phyloP scores from a whole-genome alignment of 2,329 filamentous ascomycete genomes.

The Colletotrichum lupini region DNA sequence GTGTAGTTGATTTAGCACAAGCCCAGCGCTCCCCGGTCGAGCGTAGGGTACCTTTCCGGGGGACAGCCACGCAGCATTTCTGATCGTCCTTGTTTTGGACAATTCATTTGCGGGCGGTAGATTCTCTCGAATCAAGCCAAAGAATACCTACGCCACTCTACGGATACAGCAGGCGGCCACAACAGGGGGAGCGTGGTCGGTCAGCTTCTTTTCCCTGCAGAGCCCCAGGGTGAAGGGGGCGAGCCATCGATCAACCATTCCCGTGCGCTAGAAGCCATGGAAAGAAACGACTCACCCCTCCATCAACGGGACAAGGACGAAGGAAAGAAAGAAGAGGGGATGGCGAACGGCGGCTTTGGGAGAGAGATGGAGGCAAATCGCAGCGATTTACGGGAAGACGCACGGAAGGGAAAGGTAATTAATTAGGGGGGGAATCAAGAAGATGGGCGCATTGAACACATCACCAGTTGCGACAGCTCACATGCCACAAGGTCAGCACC shows the following conservation, averaged over 20 bases:
- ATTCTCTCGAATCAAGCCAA: neutral
- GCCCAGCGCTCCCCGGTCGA: neutral
- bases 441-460: slow-evolving; percentile 5
- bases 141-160: neutral
- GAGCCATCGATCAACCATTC: neutral
- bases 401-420: neutral
- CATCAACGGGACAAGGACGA: neutral
- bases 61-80: neutral
- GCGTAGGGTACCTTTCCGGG: neutral
- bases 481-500: slow-evolving; percentile 10
- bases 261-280: neutral
- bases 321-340: neutral
- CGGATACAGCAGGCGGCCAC: neutral
- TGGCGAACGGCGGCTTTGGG: neutral
- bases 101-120: neutral
- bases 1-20: too few species aligned
- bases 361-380: neutral
- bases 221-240: neutral
- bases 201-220: neutral
- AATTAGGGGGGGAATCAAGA: neutral
- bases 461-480: slow-evolving; percentile 25
- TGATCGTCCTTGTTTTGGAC: neutral
- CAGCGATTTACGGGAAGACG: neutral
- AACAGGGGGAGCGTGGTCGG: neutral
- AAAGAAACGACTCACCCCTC: neutral